These are phyloP conservation scores for Neoscytalidium dimidiatum DNA, from an alignment of 2,329 filamentous ascomycete genomes.

Conservation along the genomic window DNA sequence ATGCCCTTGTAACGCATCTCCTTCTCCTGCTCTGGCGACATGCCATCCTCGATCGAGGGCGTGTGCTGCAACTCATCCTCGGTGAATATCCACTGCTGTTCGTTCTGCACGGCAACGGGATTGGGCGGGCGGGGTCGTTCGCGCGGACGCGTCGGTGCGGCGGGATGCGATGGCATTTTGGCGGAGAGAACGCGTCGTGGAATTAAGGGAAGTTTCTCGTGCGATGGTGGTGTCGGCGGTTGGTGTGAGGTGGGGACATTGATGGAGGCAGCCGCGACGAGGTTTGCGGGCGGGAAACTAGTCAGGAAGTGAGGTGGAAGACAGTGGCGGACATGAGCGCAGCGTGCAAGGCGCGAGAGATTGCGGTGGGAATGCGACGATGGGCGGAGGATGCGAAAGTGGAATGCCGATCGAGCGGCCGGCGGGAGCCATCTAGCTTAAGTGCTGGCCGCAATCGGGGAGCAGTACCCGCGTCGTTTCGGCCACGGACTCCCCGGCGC, in stretches of 20 bases:
- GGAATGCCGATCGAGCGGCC: constrained; percentile 3
- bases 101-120: constrained; percentile 54
- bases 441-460: not conserved
- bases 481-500: not conserved
- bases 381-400: constrained; percentile 9
- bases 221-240: constrained; percentile 4
- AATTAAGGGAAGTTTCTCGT: constrained; percentile 2
- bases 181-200: constrained; percentile 6
- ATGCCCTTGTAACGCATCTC: constrained; percentile 84
- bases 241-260: not conserved
- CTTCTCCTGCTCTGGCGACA: constrained; percentile 75
- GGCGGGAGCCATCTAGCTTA: not conserved
- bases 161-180: constrained; percentile 14
- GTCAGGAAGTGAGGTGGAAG: not conserved
- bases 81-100: constrained; percentile 86
- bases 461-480: too few relatives aligned
- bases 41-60: constrained; percentile 81
- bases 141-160: constrained; percentile 10
- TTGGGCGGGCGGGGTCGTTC: constrained; percentile 37
- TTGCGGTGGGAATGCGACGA: constrained; percentile 11
- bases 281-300: not conserved
- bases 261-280: constrained; percentile 4
- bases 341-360: not conserved
- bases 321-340: not conserved
- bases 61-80: constrained; percentile 79